Conservation (phyloP, 306 rosid genomes). For the Oemleria cerasiformis region DNA sequence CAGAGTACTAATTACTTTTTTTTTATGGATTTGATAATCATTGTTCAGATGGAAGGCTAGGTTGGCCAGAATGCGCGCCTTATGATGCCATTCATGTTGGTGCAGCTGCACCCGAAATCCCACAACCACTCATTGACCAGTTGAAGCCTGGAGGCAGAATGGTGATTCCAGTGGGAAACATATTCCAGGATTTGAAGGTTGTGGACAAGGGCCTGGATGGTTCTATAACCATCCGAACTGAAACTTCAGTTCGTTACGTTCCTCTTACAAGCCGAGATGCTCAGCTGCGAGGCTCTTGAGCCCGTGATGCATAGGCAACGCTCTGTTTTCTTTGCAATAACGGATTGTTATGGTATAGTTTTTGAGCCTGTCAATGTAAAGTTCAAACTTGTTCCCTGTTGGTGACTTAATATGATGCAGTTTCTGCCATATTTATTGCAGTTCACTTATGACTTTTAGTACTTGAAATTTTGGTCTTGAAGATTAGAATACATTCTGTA, state of each 20-base stretch:
- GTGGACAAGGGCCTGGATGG: constrained; percentile 85
- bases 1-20: not conserved
- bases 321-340: not conserved
- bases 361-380: not conserved
- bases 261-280: constrained; percentile 89
- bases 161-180: constrained; percentile 92
- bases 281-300: constrained; percentile 55
- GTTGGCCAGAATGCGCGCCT: constrained; percentile 83
- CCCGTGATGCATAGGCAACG: not conserved
- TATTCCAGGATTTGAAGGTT: constrained; percentile 76
- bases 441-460: not conserved
- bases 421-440: not conserved
- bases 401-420: not conserved
- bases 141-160: constrained; percentile 93
- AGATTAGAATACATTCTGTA: not conserved
- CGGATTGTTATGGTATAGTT: not conserved
- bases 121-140: constrained; percentile 75
- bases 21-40: not conserved
- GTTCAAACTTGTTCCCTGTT: not conserved
- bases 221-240: constrained; percentile 49
- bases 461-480: not conserved
- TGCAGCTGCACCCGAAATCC: constrained; percentile 91
- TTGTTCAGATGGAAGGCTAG: constrained; percentile 80
- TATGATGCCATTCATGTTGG: constrained; percentile 97
- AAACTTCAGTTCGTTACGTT: constrained; percentile 82